Evolutionary conservation across 2,329 filamentous ascomycete species (phyloP).

Genomic region (Colletotrichum aenigma): DNA sequence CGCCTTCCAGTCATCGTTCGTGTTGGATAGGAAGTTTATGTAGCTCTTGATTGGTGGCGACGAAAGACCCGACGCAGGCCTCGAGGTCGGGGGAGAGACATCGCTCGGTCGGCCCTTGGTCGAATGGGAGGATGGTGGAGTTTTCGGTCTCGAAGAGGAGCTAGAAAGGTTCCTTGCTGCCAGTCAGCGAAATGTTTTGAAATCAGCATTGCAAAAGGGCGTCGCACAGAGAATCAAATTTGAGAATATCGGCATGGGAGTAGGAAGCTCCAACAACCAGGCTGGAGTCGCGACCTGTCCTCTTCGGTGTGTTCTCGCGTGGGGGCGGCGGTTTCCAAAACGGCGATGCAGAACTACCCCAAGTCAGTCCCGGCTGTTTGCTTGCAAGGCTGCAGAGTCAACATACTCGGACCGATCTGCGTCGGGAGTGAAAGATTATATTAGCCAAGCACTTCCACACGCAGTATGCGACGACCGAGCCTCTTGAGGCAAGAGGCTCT

Average conservation of each 20-base stretch:
- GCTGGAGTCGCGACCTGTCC: conserved; percentile 63
- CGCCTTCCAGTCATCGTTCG: conserved; percentile 81
- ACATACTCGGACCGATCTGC: conserved; percentile 69
- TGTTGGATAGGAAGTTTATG: conserved; percentile 79
- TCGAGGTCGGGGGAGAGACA: conserved; percentile 59
- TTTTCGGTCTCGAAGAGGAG: conserved; percentile 71
- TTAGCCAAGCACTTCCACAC: conserved; percentile 13
- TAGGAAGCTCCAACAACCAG: conserved; percentile 93
- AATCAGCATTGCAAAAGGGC: background rate
- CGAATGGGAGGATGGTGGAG: conserved; percentile 69
- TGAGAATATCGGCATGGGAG: conserved; percentile 93
- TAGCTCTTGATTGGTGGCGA: conserved; percentile 76
- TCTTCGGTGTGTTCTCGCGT: conserved; percentile 57
- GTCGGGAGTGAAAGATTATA: conserved; percentile 20
- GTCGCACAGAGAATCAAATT: conserved; percentile 78
- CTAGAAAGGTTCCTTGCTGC: conserved; percentile 60
- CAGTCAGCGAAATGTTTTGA: conserved; percentile 7
- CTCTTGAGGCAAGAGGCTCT: background rate
- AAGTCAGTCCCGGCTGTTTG: conserved; percentile 27
- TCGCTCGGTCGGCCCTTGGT: conserved; percentile 58
- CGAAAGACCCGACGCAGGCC: conserved; percentile 54
- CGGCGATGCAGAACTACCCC: conserved; percentile 76
- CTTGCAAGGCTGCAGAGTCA: conserved; percentile 26
- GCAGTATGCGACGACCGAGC: background rate
- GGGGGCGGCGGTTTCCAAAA: conserved; percentile 79